phyloP scores from a whole-genome alignment of 2,329 filamentous ascomycete species.

The Herpotrichia juniperi region DNA sequence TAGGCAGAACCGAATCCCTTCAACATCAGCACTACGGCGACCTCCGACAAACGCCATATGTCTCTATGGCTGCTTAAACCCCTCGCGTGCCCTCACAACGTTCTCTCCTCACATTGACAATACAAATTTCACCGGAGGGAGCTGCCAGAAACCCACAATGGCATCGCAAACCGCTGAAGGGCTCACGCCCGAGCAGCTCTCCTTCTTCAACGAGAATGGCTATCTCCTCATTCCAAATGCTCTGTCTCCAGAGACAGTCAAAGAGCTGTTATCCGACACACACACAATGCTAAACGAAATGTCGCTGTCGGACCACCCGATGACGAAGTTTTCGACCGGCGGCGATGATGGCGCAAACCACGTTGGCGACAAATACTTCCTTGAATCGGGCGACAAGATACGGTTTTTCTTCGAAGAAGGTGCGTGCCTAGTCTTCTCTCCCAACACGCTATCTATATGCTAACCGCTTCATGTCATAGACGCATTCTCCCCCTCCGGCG shows the following conservation, averaged over 20 bases:
- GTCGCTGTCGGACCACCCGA: slow-evolving; percentile 80
- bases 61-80: background rate
- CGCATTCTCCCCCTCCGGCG: slow-evolving; percentile 72
- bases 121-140: background rate
- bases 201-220: slow-evolving; percentile 79
- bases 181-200: slow-evolving; percentile 74
- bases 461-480: slow-evolving; percentile 53
- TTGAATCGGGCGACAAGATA: slow-evolving; percentile 86
- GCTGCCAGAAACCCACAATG: slow-evolving; percentile 16
- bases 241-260: slow-evolving; percentile 69
- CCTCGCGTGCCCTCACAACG: background rate
- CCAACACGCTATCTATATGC: background rate
- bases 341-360: slow-evolving; percentile 70
- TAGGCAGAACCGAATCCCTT: slow-evolving; percentile 2
- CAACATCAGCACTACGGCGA: slow-evolving; percentile 10
- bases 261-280: slow-evolving; percentile 75
- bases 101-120: background rate
- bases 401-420: slow-evolving; percentile 95
- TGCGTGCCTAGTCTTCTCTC: slow-evolving; percentile 22
- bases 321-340: slow-evolving; percentile 93
- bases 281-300: slow-evolving; percentile 75
- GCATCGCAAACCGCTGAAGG: slow-evolving; percentile 47
- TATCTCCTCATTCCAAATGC: slow-evolving; percentile 87
- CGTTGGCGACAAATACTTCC: slow-evolving; percentile 94
- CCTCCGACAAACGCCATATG: slow-evolving; percentile 5